These are phyloP conservation scores for Kitagawia praeruptora DNA, from an alignment of 129 eudicot species.

Conservation along the genomic window DNA sequence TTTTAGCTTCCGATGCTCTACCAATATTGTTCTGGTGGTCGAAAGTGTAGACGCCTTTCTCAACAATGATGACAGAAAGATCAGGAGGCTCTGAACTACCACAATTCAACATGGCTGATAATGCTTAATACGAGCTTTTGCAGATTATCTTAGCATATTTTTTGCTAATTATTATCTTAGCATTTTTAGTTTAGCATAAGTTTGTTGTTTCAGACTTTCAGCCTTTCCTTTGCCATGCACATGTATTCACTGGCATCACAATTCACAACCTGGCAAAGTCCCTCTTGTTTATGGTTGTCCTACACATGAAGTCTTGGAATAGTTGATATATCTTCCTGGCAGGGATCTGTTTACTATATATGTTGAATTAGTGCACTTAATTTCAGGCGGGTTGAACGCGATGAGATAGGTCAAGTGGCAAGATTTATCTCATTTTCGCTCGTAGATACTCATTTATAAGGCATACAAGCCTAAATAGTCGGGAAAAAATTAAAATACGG, in stretches of 20 bases:
- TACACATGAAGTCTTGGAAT: background rate
- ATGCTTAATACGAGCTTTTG: background rate
- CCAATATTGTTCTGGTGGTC: slow-evolving; percentile 39
- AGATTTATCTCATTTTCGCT: too few species aligned
- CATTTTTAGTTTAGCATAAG: background rate
- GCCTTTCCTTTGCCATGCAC: background rate
- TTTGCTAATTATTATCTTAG: background rate
- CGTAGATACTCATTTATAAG: too few species aligned
- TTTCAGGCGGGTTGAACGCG: too few species aligned
- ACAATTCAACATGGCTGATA: background rate
- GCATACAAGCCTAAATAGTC: too few species aligned
- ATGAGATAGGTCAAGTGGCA: too few species aligned
- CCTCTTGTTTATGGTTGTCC: background rate
- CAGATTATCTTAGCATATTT: background rate
- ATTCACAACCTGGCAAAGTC: slow-evolving; percentile 4
- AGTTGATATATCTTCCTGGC: background rate
- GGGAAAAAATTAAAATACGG: too few species aligned
- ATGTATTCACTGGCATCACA: background rate
- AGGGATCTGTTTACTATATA: background rate
- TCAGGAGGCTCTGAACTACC: slow-evolving; percentile 33
- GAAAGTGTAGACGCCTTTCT: slow-evolving; percentile 73
- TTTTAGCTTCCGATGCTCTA: background rate
- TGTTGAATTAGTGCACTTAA: background rate
- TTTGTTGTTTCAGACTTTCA: background rate
- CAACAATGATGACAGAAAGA: slow-evolving; percentile 68